Evolutionary conservation across 257 asterid species (phyloP), one percentile per base, ranked within the genome.

Genomic region (Rhazya stricta): DNA sequence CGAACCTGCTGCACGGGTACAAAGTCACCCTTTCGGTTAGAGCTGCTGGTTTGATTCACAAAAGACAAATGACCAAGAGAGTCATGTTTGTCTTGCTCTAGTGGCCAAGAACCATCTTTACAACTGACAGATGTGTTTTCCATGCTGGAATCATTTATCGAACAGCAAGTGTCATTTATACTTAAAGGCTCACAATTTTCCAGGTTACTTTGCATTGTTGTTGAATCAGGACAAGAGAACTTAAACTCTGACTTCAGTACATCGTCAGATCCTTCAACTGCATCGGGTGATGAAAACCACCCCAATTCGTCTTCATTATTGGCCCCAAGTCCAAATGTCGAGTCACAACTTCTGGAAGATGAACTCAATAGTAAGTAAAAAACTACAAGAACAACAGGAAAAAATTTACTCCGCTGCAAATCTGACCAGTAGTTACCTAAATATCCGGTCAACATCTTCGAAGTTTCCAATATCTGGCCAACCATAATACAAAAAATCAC

Each of bases 391-490:
- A 21, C 12, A 72, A 50, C 42, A 30, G 3, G 27, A 62, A 69
- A 60, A 21, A 74, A 30, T 62, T 23, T 12, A 76, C 41, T 32
- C 68, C 43, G 32, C 70, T 42, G 58, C 54, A 73, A 81, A 58
- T 68, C 54, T 36, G 74, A 34, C 56, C 39, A 76, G 67, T 13
- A 57, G 76, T 83, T 90, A 92, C 98, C 96, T 86, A 80, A 94
- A 89, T 87, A 92, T 88, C 87, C 85, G 83, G 82, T 92, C 97
- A 65, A 91, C 91, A 71, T 91, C 98, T 74, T 91, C 99, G 73
- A 94, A 94, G 82, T 88, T 91, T 75, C 86, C 96, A 73, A 92
- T 86, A 69, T 92, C 96, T 70, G 96, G 88, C 97, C 96, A 94
- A 78, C 80, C 84, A 79, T 85, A 89, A 80, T 81, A 84, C 70